A percentile compares a stretch with the other conserved stretches of the same genome.
Conservation (phyloP, 495 filamentous ascomycete species). For the Trichocladium antarcticum region DNA sequence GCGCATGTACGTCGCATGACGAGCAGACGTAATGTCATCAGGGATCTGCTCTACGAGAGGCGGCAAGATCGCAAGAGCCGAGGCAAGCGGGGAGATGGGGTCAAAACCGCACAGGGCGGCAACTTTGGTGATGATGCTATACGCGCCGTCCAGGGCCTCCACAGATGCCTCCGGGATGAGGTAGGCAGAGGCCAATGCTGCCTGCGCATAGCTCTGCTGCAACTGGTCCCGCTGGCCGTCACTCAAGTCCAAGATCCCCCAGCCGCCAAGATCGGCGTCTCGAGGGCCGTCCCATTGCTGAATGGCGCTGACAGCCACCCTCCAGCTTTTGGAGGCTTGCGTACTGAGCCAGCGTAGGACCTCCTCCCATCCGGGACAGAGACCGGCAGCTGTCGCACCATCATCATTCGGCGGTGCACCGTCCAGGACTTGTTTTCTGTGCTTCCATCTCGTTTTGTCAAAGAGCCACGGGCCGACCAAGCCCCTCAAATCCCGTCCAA, state of each 20-base stretch:
- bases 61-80: slow-evolving; percentile 33
- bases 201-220: slow-evolving; percentile 54
- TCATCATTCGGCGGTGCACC: slow-evolving; percentile 5
- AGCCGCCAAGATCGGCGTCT: slow-evolving; percentile 70
- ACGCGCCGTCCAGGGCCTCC: slow-evolving; percentile 49
- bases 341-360: slow-evolving; percentile 66
- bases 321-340: slow-evolving; percentile 47
- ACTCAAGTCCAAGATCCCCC: slow-evolving; percentile 41
- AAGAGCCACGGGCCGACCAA: slow-evolving; percentile 77
- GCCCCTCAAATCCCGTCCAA: slow-evolving; percentile 62
- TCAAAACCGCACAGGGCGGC: slow-evolving; percentile 51
- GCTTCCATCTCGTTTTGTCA: slow-evolving; percentile 49
- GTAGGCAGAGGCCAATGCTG: slow-evolving; percentile 64
- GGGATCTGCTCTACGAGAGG: slow-evolving; percentile 28
- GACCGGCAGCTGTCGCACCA: slow-evolving; percentile 1
- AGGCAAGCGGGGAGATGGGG: slow-evolving; percentile 34
- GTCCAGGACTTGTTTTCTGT: slow-evolving; percentile 12
- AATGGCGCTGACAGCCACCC: slow-evolving; percentile 49
- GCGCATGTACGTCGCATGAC: slow-evolving; percentile 37
- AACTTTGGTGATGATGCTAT: slow-evolving; percentile 51
- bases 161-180: slow-evolving; percentile 48
- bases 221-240: slow-evolving; percentile 45
- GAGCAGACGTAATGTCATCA: slow-evolving; percentile 24
- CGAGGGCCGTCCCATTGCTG: slow-evolving; percentile 69
- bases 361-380: slow-evolving; percentile 57